Percentiles rank a stretch among this genome's conserved stretches.
Conservation (phyloP, 2,329 filamentous ascomycete genomes). For the Rutstroemia sp. region DNA sequence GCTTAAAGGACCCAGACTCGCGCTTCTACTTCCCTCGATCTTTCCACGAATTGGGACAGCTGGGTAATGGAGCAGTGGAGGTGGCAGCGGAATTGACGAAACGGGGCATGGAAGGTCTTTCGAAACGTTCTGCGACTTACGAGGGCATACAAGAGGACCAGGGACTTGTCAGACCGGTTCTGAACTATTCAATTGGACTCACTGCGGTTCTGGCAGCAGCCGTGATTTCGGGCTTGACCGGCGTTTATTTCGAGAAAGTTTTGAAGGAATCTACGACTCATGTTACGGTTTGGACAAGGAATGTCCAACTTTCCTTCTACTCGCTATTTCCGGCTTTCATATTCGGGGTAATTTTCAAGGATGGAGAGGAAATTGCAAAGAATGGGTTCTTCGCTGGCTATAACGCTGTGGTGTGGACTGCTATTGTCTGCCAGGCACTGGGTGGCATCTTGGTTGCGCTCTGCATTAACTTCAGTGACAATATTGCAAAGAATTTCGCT, state of each 20-base stretch:
- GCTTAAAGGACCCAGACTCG: constrained; percentile 52
- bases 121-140: constrained; percentile 77
- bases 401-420: constrained; percentile 83
- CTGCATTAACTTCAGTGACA: constrained; percentile 76
- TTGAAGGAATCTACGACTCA: constrained; percentile 73
- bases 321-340: constrained; percentile 85
- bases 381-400: constrained; percentile 94
- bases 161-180: constrained; percentile 39
- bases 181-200: constrained; percentile 76
- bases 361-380: constrained; percentile 74
- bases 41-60: constrained; percentile 66
- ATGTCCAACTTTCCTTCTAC: constrained; percentile 91
- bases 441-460: constrained; percentile 80
- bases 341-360: constrained; percentile 77
- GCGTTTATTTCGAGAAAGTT: constrained; percentile 85
- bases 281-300: constrained; percentile 85
- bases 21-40: constrained; percentile 66
- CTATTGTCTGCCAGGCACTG: constrained; percentile 72
- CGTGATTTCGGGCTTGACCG: constrained; percentile 73
- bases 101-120: constrained; percentile 40
- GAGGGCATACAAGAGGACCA: constrained; percentile 72
- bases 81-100: constrained; percentile 45
- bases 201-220: constrained; percentile 72
- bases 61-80: constrained; percentile 44
- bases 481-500: constrained; percentile 90